phyloP scores from a whole-genome alignment of 768 basidiomycete genomes.

The Termitomyces sp. region DNA sequence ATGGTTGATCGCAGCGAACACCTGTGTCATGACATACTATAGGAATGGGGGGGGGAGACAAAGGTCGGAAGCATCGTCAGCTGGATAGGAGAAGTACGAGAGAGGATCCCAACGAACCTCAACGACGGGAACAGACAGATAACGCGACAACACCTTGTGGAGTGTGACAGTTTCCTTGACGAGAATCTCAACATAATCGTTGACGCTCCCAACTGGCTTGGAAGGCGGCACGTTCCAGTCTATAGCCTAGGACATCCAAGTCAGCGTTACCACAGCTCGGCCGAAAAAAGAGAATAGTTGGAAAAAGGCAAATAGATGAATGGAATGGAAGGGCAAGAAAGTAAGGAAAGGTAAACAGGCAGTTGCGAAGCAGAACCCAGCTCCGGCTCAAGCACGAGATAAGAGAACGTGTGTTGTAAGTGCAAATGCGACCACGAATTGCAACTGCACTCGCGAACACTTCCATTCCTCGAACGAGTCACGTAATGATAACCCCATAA shows the following conservation, averaged over 20 bases:
- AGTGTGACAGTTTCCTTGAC: conserved; percentile 94
- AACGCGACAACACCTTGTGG: conserved; percentile 93
- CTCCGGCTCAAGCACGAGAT: not conserved
- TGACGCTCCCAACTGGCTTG: conserved; percentile 56
- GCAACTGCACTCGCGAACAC: not conserved
- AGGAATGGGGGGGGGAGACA: not conserved
- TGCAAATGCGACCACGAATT: not conserved
- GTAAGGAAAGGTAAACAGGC: not conserved
- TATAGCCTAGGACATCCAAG: conserved; percentile 43
- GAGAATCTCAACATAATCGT: conserved; percentile 89
- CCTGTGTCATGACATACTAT: conserved; percentile 92
- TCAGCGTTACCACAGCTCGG: not conserved
- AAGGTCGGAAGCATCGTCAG: conserved; percentile 4
- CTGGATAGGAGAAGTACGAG: conserved; percentile 2
- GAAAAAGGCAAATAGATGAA: not conserved
- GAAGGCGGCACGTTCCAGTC: conserved; percentile 60
- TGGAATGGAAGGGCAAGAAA: not conserved
- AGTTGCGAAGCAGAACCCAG: not conserved
- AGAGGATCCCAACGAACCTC: conserved; percentile 50
- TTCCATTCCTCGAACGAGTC: conserved; percentile 1
- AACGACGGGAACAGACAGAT: conserved; percentile 70
- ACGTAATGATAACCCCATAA: not conserved
- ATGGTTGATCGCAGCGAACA: conserved; percentile 89
- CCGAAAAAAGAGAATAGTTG: not conserved
- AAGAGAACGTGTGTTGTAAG: not conserved